These are phyloP conservation scores for Wickerhamiella sorbophila DNA, from an alignment of 805 yeast genomes.

Conservation along the genomic window DNA sequence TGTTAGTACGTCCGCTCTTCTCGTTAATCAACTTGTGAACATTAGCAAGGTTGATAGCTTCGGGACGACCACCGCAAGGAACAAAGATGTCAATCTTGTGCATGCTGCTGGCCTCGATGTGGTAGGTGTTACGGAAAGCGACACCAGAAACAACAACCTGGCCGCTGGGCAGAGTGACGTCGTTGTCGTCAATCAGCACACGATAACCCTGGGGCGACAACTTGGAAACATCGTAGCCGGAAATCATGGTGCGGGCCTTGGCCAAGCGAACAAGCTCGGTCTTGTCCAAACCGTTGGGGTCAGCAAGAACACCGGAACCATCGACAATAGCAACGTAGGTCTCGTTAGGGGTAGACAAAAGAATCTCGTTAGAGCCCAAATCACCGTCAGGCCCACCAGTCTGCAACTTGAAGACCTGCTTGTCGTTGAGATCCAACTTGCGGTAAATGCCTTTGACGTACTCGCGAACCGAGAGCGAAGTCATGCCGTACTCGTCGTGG, in stretches of 20 bases:
- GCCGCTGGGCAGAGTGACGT: conserved; percentile 67
- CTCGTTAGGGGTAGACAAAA: conserved; percentile 57
- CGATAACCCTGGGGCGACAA: conserved; percentile 65
- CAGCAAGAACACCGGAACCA: conserved; percentile 91
- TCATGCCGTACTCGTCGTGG: conserved; percentile 97
- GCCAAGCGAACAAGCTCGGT: conserved; percentile 70
- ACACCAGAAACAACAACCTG: conserved; percentile 66
- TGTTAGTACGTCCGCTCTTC: conserved; percentile 51
- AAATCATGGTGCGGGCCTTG: conserved; percentile 56
- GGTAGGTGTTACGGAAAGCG: conserved; percentile 81
- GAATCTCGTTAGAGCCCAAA: conserved; percentile 87
- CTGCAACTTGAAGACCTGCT: conserved; percentile 63
- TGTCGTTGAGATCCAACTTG: conserved; percentile 47
- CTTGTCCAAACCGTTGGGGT: conserved; percentile 79
- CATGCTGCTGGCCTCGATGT: conserved; percentile 52
- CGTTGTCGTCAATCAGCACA: conserved; percentile 73
- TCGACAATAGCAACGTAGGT: conserved; percentile 79
- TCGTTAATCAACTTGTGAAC: conserved; percentile 59
- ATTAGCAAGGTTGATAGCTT: conserved; percentile 79
- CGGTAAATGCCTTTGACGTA: conserved; percentile 80
- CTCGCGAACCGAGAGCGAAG: conserved; percentile 84
- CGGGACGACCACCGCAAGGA: conserved; percentile 99
- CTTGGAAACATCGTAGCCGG: conserved; percentile 48
- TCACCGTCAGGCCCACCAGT: conserved; percentile 99
- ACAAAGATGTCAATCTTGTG: conserved; percentile 70